Evolutionary conservation across 345 rosid genomes (phyloP).

Genomic region (Cardamine occulta): DNA sequence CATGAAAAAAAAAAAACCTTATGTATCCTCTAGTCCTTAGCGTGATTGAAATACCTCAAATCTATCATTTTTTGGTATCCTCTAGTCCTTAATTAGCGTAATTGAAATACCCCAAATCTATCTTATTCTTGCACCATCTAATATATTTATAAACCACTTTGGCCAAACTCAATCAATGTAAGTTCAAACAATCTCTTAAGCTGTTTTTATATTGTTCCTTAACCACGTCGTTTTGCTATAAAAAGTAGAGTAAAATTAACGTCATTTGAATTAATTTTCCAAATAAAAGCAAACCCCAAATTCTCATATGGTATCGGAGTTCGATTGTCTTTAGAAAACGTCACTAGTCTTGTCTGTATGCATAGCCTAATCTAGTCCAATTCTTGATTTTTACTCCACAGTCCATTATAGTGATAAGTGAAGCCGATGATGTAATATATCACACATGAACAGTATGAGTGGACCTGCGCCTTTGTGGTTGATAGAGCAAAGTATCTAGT

Average conservation of each 20-base stretch:
- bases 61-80: background rate
- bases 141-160: background rate
- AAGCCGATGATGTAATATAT: slow-evolving; percentile 23
- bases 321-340: slow-evolving; percentile 9
- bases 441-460: slow-evolving; percentile 23
- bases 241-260: background rate
- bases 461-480: slow-evolving; percentile 31
- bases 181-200: background rate
- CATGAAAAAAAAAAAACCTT: background rate
- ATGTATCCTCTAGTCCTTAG: background rate
- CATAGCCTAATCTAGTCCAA: slow-evolving; percentile 19
- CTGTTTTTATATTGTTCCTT: background rate
- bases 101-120: slow-evolving; percentile 1
- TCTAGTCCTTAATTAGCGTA: background rate
- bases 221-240: background rate
- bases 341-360: background rate
- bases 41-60: background rate
- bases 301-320: background rate
- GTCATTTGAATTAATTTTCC: background rate
- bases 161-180: background rate
- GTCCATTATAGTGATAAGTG: slow-evolving; percentile 20
- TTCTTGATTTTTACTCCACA: background rate
- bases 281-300: background rate
- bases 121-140: slow-evolving; percentile 7
- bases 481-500: slow-evolving; percentile 28